Base-by-base conservation (phyloP, 805 yeast genomes). In the Metschnikowia kunwiensis region DNA sequence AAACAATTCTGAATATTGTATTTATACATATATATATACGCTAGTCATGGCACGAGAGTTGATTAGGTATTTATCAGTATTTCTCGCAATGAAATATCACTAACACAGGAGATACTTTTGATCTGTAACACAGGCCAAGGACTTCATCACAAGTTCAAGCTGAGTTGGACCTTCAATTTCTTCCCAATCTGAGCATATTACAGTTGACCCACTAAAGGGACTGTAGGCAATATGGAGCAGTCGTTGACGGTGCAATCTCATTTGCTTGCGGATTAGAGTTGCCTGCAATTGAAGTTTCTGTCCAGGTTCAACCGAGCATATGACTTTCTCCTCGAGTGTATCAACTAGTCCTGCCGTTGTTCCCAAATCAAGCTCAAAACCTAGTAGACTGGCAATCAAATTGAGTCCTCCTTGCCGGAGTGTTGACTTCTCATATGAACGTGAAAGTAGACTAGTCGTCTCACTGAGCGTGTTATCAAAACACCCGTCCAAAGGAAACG, bases 221-320 rank as follows among this genome's bases (percentile, higher is more conserved):
- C 26, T 30, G 9, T 15, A 6, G 17, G n/a, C 17, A 5, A 37
- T 22, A 15, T 27, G 19, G 11, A 41, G 20, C 16, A 17, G 15
- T 19, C 45, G 24, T 18, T 34, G 36, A 6, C 27, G 21, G 15
- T 23, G 24, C 13, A 37, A 18, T 12, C 12, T 27, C 32, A 44
- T 32, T 20, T 26, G 28, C 15, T 28, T 36, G 6, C 23, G 27
- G 4, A 27, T 25, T 7, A 36, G 30, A 8, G 21, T 36, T n/a
- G 38, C 38, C 13, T 43, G 48, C 20, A 47, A 21, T 31, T 47
- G 51, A 5, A 47, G 24, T 5, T 21, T 30, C 21, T 36, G 22
- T 8, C 51, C 51, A 2, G 50, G 44, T 2, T 24, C 30, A 1
- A 47, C 44, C 7, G 38, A 25, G 13, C 51, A 47, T 2, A 32